A percentile compares a stretch with the other conserved stretches of the same genome.
Evolutionary conservation across 208 protist species (phyloP).

Genomic region (Wallacemonas rigidus): DNA sequence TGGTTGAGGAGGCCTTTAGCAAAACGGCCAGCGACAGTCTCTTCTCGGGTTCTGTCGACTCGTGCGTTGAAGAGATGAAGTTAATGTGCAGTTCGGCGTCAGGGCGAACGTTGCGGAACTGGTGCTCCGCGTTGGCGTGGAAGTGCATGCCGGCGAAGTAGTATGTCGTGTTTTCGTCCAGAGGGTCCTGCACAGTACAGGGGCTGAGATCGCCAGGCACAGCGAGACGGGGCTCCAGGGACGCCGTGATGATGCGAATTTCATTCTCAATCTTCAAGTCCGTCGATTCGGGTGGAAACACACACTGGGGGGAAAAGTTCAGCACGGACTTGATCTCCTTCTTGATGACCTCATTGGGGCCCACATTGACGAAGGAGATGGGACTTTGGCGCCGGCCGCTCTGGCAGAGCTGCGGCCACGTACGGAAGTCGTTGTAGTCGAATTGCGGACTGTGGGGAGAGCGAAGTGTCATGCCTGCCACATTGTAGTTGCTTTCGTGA

Average conservation of each 20-base stretch:
- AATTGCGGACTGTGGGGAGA: conserved; percentile 28
- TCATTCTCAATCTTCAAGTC: conserved; percentile 66
- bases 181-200: conserved; percentile 65
- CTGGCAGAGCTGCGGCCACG: conserved; percentile 52
- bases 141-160: conserved; percentile 68
- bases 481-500: conserved; percentile 66
- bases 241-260: conserved; percentile 47
- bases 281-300: conserved; percentile 46
- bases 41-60: conserved; percentile 24
- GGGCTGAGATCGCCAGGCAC: conserved; percentile 32
- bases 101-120: conserved; percentile 49
- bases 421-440: conserved; percentile 50
- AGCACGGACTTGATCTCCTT: conserved; percentile 30
- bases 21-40: conserved; percentile 59
- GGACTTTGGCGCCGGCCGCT: conserved; percentile 65
- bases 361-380: conserved; percentile 67
- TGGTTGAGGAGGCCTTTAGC: conserved; percentile 52
- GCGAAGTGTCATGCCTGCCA: conserved; percentile 28
- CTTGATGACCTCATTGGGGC: conserved; percentile 44
- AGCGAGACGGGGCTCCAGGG: conserved; percentile 31
- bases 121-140: conserved; percentile 63
- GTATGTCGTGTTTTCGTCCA: conserved; percentile 36
- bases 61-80: conserved; percentile 31
- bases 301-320: conserved; percentile 59
- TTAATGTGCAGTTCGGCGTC: conserved; percentile 74